These are phyloP conservation scores for Boeremia lycopersici DNA, from an alignment of 2,329 filamentous ascomycete genomes.

Conservation along the genomic window DNA sequence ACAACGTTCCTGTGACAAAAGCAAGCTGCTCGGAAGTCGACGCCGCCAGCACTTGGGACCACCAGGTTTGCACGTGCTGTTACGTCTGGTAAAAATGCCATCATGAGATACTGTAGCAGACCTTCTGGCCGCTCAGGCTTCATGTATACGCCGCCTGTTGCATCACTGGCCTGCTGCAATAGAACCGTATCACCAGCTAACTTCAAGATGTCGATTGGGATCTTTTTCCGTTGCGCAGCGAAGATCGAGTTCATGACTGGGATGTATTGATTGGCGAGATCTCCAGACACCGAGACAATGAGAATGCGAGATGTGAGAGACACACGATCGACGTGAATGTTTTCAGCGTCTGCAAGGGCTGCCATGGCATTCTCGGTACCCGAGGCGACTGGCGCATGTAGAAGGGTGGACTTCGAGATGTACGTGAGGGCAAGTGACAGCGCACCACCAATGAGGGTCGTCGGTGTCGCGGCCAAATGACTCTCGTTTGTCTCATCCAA, in stretches of 20 bases:
- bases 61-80: constrained; percentile 69
- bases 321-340: constrained; percentile 43
- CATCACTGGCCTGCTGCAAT: constrained; percentile 85
- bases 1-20: constrained; percentile 94
- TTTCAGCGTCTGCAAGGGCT: constrained; percentile 49
- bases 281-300: constrained; percentile 86
- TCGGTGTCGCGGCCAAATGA: constrained; percentile 71
- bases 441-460: constrained; percentile 88
- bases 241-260: constrained; percentile 99
- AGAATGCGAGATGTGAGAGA: constrained; percentile 81
- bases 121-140: constrained; percentile 60
- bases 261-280: constrained; percentile 89
- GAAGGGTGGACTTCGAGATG: constrained; percentile 80
- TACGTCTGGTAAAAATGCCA: constrained; percentile 82
- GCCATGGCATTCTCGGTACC: constrained; percentile 54
- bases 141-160: constrained; percentile 73
- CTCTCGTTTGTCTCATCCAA: constrained; percentile 68
- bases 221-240: constrained; percentile 83
- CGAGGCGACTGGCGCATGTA: constrained; percentile 45
- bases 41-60: constrained; percentile 78
- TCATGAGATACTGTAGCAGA: constrained; percentile 91
- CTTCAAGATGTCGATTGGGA: constrained; percentile 91
- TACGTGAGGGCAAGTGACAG: constrained; percentile 87
- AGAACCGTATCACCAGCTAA: constrained; percentile 87
- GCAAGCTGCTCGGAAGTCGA: constrained; percentile 97